A percentile compares a stretch with the other conserved stretches of the same genome.
phyloP scores from a whole-genome alignment of 2,329 filamentous ascomycete species.

The Fusarium beomiforme region DNA sequence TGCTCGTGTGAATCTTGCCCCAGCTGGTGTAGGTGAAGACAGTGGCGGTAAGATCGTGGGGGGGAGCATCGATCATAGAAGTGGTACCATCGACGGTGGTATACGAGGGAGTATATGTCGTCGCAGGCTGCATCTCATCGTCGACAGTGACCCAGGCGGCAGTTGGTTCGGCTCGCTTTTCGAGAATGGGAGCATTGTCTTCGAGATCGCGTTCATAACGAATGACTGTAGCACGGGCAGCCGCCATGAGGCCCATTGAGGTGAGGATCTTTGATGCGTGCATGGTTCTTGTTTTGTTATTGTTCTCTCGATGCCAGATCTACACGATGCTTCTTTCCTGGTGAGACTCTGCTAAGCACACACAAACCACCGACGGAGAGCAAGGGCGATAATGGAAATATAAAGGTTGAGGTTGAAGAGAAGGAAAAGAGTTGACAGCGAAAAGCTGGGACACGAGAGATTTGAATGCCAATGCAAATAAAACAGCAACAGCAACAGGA shows the following conservation, averaged over 20 bases:
- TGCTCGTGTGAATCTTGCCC: constrained; percentile 53
- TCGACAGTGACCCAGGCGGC: constrained; percentile 64
- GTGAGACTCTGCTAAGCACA: constrained; percentile 9
- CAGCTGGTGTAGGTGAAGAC: constrained; percentile 52
- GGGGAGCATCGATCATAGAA: constrained; percentile 50
- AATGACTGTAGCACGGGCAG: constrained; percentile 36
- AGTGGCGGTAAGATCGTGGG: constrained; percentile 59
- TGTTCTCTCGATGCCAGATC: not conserved
- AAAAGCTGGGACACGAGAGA: constrained; percentile 18
- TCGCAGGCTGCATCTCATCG: constrained; percentile 55
- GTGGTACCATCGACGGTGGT: constrained; percentile 59
- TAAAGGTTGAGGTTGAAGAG: constrained; percentile 1
- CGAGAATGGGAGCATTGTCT: constrained; percentile 21
- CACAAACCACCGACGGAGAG: constrained; percentile 21
- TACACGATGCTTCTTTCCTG: constrained; percentile 6
- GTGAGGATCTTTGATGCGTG: constrained; percentile 45
- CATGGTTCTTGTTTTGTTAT: constrained; percentile 41
- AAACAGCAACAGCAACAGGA: constrained; percentile 18
- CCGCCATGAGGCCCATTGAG: constrained; percentile 45
- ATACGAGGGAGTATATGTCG: constrained; percentile 60
- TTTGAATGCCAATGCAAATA: constrained; percentile 19
- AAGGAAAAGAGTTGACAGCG: not conserved
- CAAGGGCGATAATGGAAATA: constrained; percentile 17
- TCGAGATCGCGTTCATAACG: constrained; percentile 30
- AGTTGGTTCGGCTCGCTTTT: constrained; percentile 48